Percentiles rank a stretch among this genome's conserved stretches.
Evolutionary conservation across 805 yeast species (phyloP).

Genomic region (Kodamaea lidongshanica): DNA sequence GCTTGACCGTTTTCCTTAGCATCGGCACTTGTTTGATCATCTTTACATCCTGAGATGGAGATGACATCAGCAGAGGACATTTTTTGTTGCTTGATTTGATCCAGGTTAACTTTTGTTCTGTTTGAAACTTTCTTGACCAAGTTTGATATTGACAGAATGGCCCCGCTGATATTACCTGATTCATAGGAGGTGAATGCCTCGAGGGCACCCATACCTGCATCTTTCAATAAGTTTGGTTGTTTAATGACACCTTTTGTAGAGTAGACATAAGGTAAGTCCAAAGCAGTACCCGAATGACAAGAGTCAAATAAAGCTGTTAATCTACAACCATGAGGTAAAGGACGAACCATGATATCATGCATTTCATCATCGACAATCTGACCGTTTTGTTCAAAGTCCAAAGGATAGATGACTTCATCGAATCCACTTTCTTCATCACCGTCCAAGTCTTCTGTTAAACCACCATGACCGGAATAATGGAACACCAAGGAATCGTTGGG

Average conservation of each 20-base stretch:
- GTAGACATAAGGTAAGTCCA: slow-evolving; percentile 35
- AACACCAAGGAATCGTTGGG: slow-evolving; percentile 36
- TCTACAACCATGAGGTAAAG: slow-evolving; percentile 32
- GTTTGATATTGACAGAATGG: slow-evolving; percentile 29
- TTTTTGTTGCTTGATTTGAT: slow-evolving; percentile 23
- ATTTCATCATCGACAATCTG: slow-evolving; percentile 33
- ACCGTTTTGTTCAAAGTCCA: slow-evolving; percentile 29
- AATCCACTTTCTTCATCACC: slow-evolving; percentile 35
- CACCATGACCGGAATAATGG: slow-evolving; percentile 39
- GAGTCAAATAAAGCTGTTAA: slow-evolving; percentile 35
- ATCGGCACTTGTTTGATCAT: slow-evolving; percentile 38
- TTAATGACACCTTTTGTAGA: slow-evolving; percentile 36
- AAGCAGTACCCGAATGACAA: slow-evolving; percentile 37
- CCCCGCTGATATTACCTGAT: slow-evolving; percentile 34
- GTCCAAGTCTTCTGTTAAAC: slow-evolving; percentile 28
- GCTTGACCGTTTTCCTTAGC: slow-evolving; percentile 29
- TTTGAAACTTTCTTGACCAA: slow-evolving; percentile 27
- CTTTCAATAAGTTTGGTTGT: slow-evolving; percentile 33
- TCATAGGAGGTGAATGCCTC: slow-evolving; percentile 27
- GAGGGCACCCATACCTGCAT: slow-evolving; percentile 31
- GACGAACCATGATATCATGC: slow-evolving; percentile 35
- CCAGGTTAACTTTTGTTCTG: slow-evolving; percentile 14
- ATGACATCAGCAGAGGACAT: slow-evolving; percentile 35
- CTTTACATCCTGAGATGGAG: slow-evolving; percentile 34
- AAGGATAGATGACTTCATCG: slow-evolving; percentile 34